Evolutionary conservation across 148 eudicot species (phyloP), one percentile per base, ranked within the genome.

Genomic region (Rhododendron henanense): DNA sequence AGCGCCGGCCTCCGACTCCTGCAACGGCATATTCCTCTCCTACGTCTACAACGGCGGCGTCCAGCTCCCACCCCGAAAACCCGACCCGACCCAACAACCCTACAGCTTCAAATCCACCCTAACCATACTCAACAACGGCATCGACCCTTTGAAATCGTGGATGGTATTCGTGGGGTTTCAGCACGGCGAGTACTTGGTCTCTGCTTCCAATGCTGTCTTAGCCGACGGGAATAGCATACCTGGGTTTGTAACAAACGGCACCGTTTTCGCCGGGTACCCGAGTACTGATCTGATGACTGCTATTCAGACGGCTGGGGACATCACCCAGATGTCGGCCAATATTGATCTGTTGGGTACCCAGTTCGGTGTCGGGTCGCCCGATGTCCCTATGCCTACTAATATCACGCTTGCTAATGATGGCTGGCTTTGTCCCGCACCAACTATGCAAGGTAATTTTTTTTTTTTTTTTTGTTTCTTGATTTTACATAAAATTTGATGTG

Each of bases 91-190:
- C 1, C 65, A 82, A 0, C 98, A 95, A 44, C 89, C 95, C 1
- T 95, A 93, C 90, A 78, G 89, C 48, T 95, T 95, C 87, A 88
- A 93, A 28, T 94, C 98, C 0, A 41, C 87, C 1, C 85, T 95
- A 11, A n/a, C 45, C 0, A 16, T 95, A 0, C 80, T 90, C 35
- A 95, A 94, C 92, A 93, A 91, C 85, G 94, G 90, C 71, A 78
- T 87, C 2, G 85, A 90, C 0, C 90, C 87, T 79, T 92, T 95
- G 10, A 93, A 94, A 50, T 88, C 91, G 2, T 93, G 96, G 95
- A 28, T 75, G 39, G 94, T 88, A 0, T 92, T 87, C 37, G 86
- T 95, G 31, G 96, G 93, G 6, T 95, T 94, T 45, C 91, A 89
- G 37, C 91, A 95, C 82, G 81, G 86, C 4, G 98, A 95, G 88